These are phyloP conservation scores for Claviceps monticola DNA, from an alignment of 2,329 filamentous ascomycete species.

Conservation along the genomic window DNA sequence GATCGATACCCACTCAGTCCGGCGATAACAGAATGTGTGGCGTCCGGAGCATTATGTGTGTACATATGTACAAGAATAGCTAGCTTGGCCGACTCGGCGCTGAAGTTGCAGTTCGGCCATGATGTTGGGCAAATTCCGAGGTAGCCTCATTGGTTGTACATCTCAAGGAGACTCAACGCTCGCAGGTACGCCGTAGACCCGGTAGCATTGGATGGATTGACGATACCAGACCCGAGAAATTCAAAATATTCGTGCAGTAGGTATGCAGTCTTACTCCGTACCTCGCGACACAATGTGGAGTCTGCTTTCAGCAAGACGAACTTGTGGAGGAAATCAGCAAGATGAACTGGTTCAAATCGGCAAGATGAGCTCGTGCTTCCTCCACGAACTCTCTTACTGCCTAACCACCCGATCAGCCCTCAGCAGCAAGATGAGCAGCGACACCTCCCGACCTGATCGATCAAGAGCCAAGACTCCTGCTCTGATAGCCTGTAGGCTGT, in stretches of 20 bases:
- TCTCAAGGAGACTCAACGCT: not conserved
- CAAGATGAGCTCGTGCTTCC: too few relatives aligned
- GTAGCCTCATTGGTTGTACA: not conserved
- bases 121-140: not conserved
- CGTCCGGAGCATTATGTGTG: not conserved
- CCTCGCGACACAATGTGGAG: not conserved
- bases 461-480: not conserved
- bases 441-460: not conserved
- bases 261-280: constrained; percentile 1
- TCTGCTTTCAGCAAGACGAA: not conserved
- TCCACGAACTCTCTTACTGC: too few relatives aligned
- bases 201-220: not conserved
- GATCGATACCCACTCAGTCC: not conserved
- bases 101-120: not conserved
- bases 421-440: not conserved
- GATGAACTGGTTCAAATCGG: too few relatives aligned
- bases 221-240: not conserved
- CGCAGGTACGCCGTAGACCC: not conserved
- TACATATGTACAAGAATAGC: not conserved
- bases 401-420: not conserved
- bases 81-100: not conserved
- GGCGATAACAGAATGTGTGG: not conserved
- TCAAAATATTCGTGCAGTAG: not conserved
- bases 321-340: not conserved
- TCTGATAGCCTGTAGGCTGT: not conserved